These are phyloP conservation scores for Gnomoniopsis sp. DNA, from an alignment of 2,329 filamentous ascomycete genomes.

Conservation along the genomic window DNA sequence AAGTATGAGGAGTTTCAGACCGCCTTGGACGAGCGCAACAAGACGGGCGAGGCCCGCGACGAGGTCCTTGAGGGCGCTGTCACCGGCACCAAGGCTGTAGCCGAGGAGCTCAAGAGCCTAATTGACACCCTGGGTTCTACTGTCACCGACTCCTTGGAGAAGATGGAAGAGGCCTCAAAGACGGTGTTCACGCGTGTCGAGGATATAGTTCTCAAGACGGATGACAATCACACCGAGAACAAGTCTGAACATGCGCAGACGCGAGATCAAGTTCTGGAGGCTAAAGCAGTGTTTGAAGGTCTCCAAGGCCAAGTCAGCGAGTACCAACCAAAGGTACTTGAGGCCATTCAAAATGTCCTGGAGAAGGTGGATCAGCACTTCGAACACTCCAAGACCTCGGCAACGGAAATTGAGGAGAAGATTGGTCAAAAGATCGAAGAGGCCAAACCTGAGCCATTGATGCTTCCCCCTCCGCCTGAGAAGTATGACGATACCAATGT, in stretches of 20 bases:
- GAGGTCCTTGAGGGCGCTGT: slow-evolving; percentile 71
- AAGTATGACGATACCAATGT: slow-evolving; percentile 46
- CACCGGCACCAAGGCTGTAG: slow-evolving; percentile 70
- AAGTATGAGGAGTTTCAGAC: slow-evolving; percentile 87
- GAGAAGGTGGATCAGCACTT: slow-evolving; percentile 81
- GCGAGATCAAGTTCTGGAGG: slow-evolving; percentile 74
- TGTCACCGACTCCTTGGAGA: slow-evolving; percentile 79
- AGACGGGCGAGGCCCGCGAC: slow-evolving; percentile 70
- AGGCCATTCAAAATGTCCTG: slow-evolving; percentile 82
- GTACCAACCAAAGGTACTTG: slow-evolving; percentile 83
- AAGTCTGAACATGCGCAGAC: slow-evolving; percentile 81
- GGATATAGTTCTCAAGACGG: slow-evolving; percentile 70
- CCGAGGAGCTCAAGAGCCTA: slow-evolving; percentile 82
- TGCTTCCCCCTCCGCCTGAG: slow-evolving; percentile 53
- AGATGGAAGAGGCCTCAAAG: slow-evolving; percentile 82
- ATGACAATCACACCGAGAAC: slow-evolving; percentile 69
- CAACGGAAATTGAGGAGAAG: slow-evolving; percentile 52
- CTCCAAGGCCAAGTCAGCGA: slow-evolving; percentile 78
- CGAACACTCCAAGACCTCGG: slow-evolving; percentile 74
- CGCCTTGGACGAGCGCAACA: slow-evolving; percentile 69
- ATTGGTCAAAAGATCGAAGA: slow-evolving; percentile 60
- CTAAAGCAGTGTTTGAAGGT: slow-evolving; percentile 67
- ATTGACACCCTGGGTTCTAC: slow-evolving; percentile 81
- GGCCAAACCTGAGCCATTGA: slow-evolving; percentile 56
- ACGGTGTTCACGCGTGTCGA: slow-evolving; percentile 82